These are phyloP conservation scores for Russula vinacea DNA, from an alignment of 768 basidiomycete species.

Conservation along the genomic window DNA sequence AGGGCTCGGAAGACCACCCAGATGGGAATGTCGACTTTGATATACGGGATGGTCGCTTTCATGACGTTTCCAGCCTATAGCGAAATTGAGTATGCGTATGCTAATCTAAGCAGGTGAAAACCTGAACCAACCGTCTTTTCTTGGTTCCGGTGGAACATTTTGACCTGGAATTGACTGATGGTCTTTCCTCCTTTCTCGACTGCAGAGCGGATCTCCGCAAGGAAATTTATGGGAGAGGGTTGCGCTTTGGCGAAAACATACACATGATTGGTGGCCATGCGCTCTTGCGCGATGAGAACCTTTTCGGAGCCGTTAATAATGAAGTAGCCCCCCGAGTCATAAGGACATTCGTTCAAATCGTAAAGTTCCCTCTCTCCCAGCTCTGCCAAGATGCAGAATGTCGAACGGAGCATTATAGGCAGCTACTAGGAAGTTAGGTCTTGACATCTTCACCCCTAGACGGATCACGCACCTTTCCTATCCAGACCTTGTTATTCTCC, in stretches of 20 bases:
- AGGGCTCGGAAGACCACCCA: conserved; percentile 99
- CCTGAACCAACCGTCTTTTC: conserved; percentile 72
- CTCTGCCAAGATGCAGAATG: conserved; percentile 86
- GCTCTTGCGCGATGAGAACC: conserved; percentile 98
- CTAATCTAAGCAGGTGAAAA: conserved; percentile 2
- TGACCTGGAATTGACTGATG: conserved; percentile 95
- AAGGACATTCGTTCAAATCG: conserved; percentile 96
- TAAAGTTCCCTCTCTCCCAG: conserved; percentile 78
- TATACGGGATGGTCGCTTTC: conserved; percentile 96
- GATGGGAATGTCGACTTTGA: conserved; percentile 96
- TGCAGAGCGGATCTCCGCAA: conserved; percentile 95
- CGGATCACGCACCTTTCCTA: conserved; percentile 71
- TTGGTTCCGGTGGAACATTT: conserved; percentile 89
- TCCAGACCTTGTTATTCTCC: conserved; percentile 84
- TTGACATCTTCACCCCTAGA: too few relatives aligned
- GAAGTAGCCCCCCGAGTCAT: conserved; percentile 98
- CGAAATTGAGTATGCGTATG: conserved; percentile 23
- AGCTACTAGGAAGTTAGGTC: conserved; percentile 50
- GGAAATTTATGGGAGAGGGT: conserved; percentile 91
- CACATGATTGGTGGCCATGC: conserved; percentile 99
- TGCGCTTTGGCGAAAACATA: conserved; percentile 99
- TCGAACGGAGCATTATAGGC: conserved; percentile 95
- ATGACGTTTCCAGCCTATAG: conserved; percentile 82
- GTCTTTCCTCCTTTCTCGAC: conserved; percentile 99
- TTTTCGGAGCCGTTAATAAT: conserved; percentile 99